Evolutionary conservation across 2,329 filamentous ascomycete species (phyloP).

Genomic region (Raffaelea ambrosiae): DNA sequence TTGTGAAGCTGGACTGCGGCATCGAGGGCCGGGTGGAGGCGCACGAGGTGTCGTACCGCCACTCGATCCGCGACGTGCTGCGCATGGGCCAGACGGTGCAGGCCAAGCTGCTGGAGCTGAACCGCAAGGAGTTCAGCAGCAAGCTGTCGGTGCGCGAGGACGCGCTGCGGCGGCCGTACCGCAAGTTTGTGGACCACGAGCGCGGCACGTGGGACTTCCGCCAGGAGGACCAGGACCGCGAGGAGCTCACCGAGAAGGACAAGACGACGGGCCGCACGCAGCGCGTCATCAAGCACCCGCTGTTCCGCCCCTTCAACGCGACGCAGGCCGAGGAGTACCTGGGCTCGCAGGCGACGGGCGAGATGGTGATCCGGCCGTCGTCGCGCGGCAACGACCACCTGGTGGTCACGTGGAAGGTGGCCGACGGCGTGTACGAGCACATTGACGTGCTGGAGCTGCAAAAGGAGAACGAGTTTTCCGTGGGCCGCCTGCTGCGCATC

Average conservation of each 20-base stretch:
- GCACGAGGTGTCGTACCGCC: slow-evolving; percentile 68
- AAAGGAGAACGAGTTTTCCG: slow-evolving; percentile 94
- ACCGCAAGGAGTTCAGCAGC: slow-evolving; percentile 75
- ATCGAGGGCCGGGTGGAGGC: slow-evolving; percentile 82
- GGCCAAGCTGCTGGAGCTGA: slow-evolving; percentile 80
- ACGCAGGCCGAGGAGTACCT: slow-evolving; percentile 90
- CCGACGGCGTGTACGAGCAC: slow-evolving; percentile 93
- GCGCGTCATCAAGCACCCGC: slow-evolving; percentile 93
- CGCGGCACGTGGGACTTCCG: slow-evolving; percentile 80
- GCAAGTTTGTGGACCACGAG: slow-evolving; percentile 58
- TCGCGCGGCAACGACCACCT: slow-evolving; percentile 94
- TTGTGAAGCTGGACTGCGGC: slow-evolving; percentile 88
- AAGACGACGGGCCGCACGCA: slow-evolving; percentile 77
- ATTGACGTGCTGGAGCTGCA: slow-evolving; percentile 94
- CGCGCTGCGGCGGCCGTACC: slow-evolving; percentile 63
- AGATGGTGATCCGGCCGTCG: slow-evolving; percentile 90
- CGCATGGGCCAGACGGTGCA: slow-evolving; percentile 75
- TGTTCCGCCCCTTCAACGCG: slow-evolving; percentile 90
- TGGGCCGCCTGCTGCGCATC: slow-evolving; percentile 78
- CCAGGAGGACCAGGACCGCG: slow-evolving; percentile 73
- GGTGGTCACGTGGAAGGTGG: slow-evolving; percentile 96
- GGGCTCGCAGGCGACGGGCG: slow-evolving; percentile 74
- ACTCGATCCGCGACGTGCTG: slow-evolving; percentile 65
- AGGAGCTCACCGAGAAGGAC: slow-evolving; percentile 78
- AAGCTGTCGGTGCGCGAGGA: slow-evolving; percentile 82